Base-by-base conservation (phyloP, 2,329 filamentous ascomycete species). In the Golovinomyces cichoracearum region DNA sequence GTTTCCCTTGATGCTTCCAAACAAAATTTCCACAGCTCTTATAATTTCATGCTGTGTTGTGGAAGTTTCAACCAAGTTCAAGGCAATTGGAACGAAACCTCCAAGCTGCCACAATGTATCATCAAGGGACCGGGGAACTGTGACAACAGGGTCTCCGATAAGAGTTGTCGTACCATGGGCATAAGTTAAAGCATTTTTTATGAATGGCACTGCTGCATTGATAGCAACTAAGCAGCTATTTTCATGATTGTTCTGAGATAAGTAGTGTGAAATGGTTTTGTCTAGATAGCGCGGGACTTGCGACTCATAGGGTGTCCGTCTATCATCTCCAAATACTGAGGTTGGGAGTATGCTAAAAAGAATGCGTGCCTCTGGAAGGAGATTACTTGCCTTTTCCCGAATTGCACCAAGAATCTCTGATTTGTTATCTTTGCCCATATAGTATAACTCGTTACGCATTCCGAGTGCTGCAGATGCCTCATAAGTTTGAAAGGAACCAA, bases 401-500 rank as follows among this genome's bases (percentile, higher is more conserved):
- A 94, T 92, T 10, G 86, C 88, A 54, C 76, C 76, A 44, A 94
- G 73, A 47, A 98, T 93, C 56, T 95, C 88, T 1, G 90, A 95
- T 46, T 74, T 77, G 52, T 93, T 84, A 54, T 93, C 84, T 59
- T 85, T 92, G 12, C 85, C 86, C 1, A 83, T 80, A 62, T 93
- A 83, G 33, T 93, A 70, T 47, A 85, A 75, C 59, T 98, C 90
- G 57, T 95, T 95, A 42, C 88, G 80, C 48, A 94, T 71, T 51
- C 92, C 90, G 35, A 98, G 67, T 48, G 83, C 78, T 6, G 90
- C 88, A 1, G 90, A 95, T 5, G 90, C 88, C 57, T 82, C 77
- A 60, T 98, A 98, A 0, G 92, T 98, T 60, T 95, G 85, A 58
- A 98, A 93, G 1, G 85, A 88, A 4, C 92, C 90, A 13, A 98